Evolutionary conservation across 2,329 filamentous ascomycete genomes (phyloP).

Genomic region (Botryosphaeria dothidea): DNA sequence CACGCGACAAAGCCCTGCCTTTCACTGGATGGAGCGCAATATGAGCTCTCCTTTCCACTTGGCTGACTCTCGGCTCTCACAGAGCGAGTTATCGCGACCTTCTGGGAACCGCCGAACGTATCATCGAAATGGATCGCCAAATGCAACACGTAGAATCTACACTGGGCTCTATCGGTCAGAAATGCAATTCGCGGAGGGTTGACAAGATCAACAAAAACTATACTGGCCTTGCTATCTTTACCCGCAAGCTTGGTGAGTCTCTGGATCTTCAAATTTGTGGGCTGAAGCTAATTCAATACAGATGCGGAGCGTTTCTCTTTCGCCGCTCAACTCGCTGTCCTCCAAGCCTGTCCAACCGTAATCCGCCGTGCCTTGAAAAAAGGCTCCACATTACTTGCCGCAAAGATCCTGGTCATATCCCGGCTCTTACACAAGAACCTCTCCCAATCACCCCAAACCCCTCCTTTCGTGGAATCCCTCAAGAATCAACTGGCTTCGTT

Average conservation of each 20-base stretch:
- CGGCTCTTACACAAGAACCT: slow-evolving; percentile 75
- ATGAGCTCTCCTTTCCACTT: not conserved
- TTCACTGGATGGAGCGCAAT: no score
- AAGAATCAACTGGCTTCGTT: slow-evolving; percentile 65
- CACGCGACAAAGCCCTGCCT: no score
- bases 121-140: slow-evolving; percentile 81
- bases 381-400: slow-evolving; percentile 54
- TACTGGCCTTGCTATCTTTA: slow-evolving; percentile 49
- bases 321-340: slow-evolving; percentile 58
- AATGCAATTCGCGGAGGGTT: slow-evolving; percentile 73
- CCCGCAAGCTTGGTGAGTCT: slow-evolving; percentile 42
- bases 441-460: slow-evolving; percentile 50
- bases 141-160: slow-evolving; percentile 73
- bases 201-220: slow-evolving; percentile 64
- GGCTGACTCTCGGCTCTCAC: not conserved
- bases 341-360: slow-evolving; percentile 57
- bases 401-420: slow-evolving; percentile 71
- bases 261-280: no score
- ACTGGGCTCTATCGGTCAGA: slow-evolving; percentile 70
- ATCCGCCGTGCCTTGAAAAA: slow-evolving; percentile 56
- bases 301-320: slow-evolving; percentile 48
- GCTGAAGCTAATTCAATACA: slow-evolving; percentile 24
- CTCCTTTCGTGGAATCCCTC: slow-evolving; percentile 61
- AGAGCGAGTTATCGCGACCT: slow-evolving; percentile 80
- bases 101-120: slow-evolving; percentile 89